A percentile compares a stretch with the other conserved stretches of the same genome.
Evolutionary conservation across 2,329 filamentous ascomycete species (phyloP).

Genomic region (Aspergillus proliferans): DNA sequence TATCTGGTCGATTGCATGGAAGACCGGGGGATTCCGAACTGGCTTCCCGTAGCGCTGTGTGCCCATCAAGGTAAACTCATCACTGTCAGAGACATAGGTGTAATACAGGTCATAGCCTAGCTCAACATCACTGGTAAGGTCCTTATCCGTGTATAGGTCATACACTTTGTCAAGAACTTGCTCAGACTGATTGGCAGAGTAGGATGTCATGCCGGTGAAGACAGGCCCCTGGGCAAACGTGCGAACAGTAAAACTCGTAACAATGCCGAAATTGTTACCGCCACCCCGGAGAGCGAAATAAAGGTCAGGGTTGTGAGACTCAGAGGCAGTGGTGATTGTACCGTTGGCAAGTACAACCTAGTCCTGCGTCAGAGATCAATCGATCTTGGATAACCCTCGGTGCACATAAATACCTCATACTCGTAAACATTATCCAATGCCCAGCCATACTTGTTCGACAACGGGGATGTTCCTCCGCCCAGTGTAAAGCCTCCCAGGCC

Average conservation of each 20-base stretch:
- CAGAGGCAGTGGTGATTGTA: constrained; percentile 29
- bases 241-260: constrained; percentile 15
- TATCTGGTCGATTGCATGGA: constrained; percentile 9
- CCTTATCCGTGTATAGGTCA: constrained; percentile 9
- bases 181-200: constrained; percentile 1
- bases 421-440: constrained; percentile 18
- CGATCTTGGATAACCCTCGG: too few species aligned
- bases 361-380: not conserved
- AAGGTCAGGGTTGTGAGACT: constrained; percentile 30
- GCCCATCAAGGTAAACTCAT: constrained; percentile 9
- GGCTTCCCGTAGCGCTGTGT: constrained; percentile 14
- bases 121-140: constrained; percentile 8
- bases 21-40: constrained; percentile 9
- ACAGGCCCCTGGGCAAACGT: not conserved
- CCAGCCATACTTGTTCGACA: constrained; percentile 22
- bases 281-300: constrained; percentile 40
- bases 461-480: constrained; percentile 30
- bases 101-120: constrained; percentile 15
- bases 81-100: constrained; percentile 6
- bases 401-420: not conserved
- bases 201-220: constrained; percentile 1
- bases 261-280: constrained; percentile 38
- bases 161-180: constrained; percentile 5
- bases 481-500: constrained; percentile 36
- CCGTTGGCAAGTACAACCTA: constrained; percentile 8